These are phyloP conservation scores for Oenanthe sinensis DNA, from an alignment of 129 eudicot species.

Conservation along the genomic window DNA sequence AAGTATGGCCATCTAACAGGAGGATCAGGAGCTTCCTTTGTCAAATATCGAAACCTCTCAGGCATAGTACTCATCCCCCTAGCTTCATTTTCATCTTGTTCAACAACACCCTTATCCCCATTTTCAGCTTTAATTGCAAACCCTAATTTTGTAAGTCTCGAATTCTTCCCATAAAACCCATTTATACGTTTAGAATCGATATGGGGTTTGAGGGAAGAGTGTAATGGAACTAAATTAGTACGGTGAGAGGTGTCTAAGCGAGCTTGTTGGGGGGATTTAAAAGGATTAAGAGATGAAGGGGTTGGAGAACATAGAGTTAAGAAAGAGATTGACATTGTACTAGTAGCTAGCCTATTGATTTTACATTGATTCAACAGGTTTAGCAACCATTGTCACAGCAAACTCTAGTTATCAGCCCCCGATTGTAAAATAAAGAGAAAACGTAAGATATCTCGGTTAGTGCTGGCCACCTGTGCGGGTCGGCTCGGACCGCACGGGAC, in stretches of 20 bases:
- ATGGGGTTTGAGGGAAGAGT: background rate
- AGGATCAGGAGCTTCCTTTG: slow-evolving; percentile 50
- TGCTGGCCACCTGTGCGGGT: too few relatives aligned
- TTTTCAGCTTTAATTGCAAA: slow-evolving; percentile 32
- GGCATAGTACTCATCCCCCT: slow-evolving; percentile 61
- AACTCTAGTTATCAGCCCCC: background rate
- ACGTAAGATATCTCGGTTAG: too few relatives aligned
- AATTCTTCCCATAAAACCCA: slow-evolving; percentile 17
- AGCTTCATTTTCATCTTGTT: slow-evolving; percentile 30
- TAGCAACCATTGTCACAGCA: background rate
- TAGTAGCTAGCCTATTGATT: background rate
- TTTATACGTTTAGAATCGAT: slow-evolving; percentile 14
- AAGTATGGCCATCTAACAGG: slow-evolving; percentile 73
- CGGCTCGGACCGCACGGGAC: too few relatives aligned
- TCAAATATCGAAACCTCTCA: slow-evolving; percentile 56
- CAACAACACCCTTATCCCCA: slow-evolving; percentile 10
- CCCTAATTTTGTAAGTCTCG: slow-evolving; percentile 25
- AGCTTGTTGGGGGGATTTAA: slow-evolving; percentile 12
- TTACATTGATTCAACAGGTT: slow-evolving; percentile 17
- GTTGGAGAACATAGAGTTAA: slow-evolving; percentile 24
- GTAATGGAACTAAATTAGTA: slow-evolving; percentile 5
- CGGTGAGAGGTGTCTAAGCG: background rate
- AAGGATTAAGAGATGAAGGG: slow-evolving; percentile 10
- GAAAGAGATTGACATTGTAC: slow-evolving; percentile 25
- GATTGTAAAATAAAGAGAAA: too few relatives aligned